phyloP scores from a whole-genome alignment of 805 yeast species.

The Yarrowia phangngaensis region DNA sequence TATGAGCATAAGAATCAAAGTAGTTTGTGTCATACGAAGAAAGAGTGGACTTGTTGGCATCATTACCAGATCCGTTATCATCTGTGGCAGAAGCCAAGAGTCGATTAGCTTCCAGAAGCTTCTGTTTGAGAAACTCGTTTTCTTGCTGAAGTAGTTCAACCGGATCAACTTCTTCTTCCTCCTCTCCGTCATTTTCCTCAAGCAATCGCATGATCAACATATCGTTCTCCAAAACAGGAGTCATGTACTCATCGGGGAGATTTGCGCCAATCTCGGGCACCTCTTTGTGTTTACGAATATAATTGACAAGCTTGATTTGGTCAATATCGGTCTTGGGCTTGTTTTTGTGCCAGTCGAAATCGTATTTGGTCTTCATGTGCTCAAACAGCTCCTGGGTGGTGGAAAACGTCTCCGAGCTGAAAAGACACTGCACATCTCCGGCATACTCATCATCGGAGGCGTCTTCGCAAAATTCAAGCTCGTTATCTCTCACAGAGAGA shows the following conservation, averaged over 20 bases:
- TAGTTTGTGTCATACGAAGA: conserved; percentile 70
- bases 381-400: conserved; percentile 31
- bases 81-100: conserved; percentile 11
- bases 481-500: conserved; percentile 31
- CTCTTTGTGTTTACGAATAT: conserved; percentile 31
- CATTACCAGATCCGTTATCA: not conserved
- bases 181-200: conserved; percentile 31
- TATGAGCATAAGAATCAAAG: conserved; percentile 91
- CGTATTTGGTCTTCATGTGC: conserved; percentile 31
- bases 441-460: conserved; percentile 33
- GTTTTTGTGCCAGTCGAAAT: conserved; percentile 31
- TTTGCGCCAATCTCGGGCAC: conserved; percentile 26
- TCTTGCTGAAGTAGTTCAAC: conserved; percentile 9
- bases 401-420: conserved; percentile 29
- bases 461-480: conserved; percentile 34
- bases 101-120: conserved; percentile 13
- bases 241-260: conserved; percentile 32
- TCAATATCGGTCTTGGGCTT: conserved; percentile 32
- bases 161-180: conserved; percentile 34
- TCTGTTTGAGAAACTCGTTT: conserved; percentile 19
- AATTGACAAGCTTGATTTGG: conserved; percentile 35
- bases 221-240: conserved; percentile 34
- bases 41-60: conserved; percentile 18
- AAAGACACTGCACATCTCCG: conserved; percentile 31
- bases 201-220: conserved; percentile 32